Evolutionary conservation across 148 eudicot genomes (phyloP).

Genomic region (Nepenthes mirabilis): DNA sequence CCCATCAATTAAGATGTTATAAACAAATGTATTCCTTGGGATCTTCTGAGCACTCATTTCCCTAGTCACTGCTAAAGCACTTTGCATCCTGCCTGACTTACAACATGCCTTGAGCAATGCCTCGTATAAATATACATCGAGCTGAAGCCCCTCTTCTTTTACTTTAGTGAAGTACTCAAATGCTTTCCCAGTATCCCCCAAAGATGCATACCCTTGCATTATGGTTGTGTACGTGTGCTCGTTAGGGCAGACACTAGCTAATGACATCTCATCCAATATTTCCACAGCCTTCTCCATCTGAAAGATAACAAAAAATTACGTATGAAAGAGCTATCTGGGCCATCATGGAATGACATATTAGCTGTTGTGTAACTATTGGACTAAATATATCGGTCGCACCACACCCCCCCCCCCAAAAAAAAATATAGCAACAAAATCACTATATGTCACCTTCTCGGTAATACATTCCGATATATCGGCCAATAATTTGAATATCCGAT

Average conservation of each 20-base stretch:
- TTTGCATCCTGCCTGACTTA: slow-evolving; percentile 96
- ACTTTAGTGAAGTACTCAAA: slow-evolving; percentile 79
- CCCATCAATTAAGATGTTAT: slow-evolving; percentile 95
- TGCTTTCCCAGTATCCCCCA: slow-evolving; percentile 95
- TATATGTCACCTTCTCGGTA: too few species aligned
- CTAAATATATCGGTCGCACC: too few species aligned
- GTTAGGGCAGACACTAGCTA: slow-evolving; percentile 66
- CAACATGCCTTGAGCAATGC: slow-evolving; percentile 98
- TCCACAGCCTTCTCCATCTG: slow-evolving; percentile 84
- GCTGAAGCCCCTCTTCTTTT: slow-evolving; percentile 77
- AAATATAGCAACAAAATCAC: too few species aligned
- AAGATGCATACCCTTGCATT: slow-evolving; percentile 95
- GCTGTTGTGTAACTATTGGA: too few species aligned
- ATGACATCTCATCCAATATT: slow-evolving; percentile 66
- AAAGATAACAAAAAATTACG: slow-evolving; percentile 2
- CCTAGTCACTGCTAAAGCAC: slow-evolving; percentile 93
- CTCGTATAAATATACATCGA: slow-evolving; percentile 79
- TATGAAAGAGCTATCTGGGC: too few species aligned
- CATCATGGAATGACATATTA: too few species aligned
- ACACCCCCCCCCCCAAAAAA: too few species aligned
- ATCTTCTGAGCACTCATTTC: slow-evolving; percentile 75
- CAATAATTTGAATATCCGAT: too few species aligned
- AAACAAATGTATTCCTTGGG: slow-evolving; percentile 78
- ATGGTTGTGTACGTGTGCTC: slow-evolving; percentile 79
- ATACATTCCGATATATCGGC: too few species aligned